Base-by-base conservation (phyloP, 805 yeast species). In the Suhomyces prunicola region DNA sequence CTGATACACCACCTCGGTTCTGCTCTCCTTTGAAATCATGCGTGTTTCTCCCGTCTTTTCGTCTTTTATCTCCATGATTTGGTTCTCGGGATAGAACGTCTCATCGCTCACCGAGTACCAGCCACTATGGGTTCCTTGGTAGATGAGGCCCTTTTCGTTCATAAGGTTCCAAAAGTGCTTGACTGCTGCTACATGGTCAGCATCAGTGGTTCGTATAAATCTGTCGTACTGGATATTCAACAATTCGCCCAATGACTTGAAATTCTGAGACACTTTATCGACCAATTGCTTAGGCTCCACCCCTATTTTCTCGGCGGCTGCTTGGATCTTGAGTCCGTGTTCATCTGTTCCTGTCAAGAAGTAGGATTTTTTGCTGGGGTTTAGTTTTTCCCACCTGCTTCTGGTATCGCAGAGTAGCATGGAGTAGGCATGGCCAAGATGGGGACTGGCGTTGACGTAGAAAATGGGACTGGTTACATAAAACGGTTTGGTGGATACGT, bases 81-180 rank as follows among this genome's bases (percentile, higher is more conserved):
- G 96, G 2, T 82, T 70, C 56, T 86, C 96, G 0, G 98, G 88
- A 62, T 90, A 93, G 63, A 94, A 94, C 1, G 97, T 87, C 70
- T 94, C 99, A 65, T 94, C 99, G 47, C 96, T 87, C 6, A 93
- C 75, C 6, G 96, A 89, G 65, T 94, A 94, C 98, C 98, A 94
- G 1, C 99, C 99, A 47, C 81, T 70, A 66, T 94, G 99, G 29
- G 79, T 73, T 6, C 96, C 97, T 64, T 86, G 81, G 65, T 90
- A 90, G 1, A 94, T 88, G 58, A 72, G 81, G 0, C 89, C 93
- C 45, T 79, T 82, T 0, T 78, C 70, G 44, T 68, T 54, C 56
- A 94, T 80, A 1, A 71, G 56, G 1, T 76, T 67, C 98, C 99
- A 94, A 56, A 94, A 79, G 29, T 74, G 67, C 33, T 74, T 72